Evolutionary conservation across 176 grass and related monocot species (phyloP), one percentile per base, ranked within the genome.

Genomic region (Bromus sterilis): DNA sequence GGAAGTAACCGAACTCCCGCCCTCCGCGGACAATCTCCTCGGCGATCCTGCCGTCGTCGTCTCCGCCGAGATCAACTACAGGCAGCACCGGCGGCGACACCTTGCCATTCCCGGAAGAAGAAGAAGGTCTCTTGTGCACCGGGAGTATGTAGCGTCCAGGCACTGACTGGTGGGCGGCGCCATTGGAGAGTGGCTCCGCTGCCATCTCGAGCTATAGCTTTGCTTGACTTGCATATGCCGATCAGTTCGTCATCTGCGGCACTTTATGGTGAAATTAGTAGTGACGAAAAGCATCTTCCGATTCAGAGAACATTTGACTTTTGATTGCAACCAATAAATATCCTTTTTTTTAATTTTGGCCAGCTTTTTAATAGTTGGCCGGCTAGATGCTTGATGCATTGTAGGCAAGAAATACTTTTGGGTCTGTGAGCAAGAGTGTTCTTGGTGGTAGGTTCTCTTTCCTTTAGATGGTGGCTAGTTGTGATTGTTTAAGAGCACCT

Each of bases 1-100:
- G 73, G 28, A 86, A 86, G 63, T 78, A 74, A 51, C 83, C 79
- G 5, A 82, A 78, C 29, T 79, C 58, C 46, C 41, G 57, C 29
- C 55, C 87, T 1, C 74, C 79, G 2, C 55, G 33, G 1, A 89
- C 61, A 43, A 89, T 86, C 65, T 79, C 83, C 65, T 66, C 28
- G 16, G 56, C 56, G 21, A 67, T 71, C 26, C 20, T 68, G 18
- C 21, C 79, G 12, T 20, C 35, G 2, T 78, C 79, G 4, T 67
- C 74, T 25, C 58, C 36, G 14, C 24, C 36, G 65, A 82, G 83
- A 44, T 86, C 64, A 37, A 53, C 49, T 7, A 53, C 18, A 53
- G 49, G 49, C 18, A 9, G 49, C 36, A 37, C 36, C 36, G 36
- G 36, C 36, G 36, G 36, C 7, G 49, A 16, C 49, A 7, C 7